These are phyloP conservation scores for Amaranthus palmeri DNA, from an alignment of 148 eudicot species.

Conservation along the genomic window DNA sequence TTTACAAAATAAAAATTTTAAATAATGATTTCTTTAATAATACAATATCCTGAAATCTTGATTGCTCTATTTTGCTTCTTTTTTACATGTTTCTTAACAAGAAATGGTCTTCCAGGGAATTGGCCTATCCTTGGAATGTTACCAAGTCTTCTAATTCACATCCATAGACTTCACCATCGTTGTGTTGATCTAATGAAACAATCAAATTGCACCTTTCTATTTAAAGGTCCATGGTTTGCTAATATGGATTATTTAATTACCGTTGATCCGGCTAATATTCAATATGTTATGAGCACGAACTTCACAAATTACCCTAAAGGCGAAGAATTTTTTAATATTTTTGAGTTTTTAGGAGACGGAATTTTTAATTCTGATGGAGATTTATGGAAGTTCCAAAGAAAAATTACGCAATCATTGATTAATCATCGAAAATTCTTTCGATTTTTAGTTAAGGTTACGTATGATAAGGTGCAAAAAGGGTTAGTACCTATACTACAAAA, in stretches of 20 bases:
- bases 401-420: conserved; percentile 18
- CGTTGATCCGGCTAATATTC: conserved; percentile 27
- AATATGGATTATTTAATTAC: conserved; percentile 31
- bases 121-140: conserved; percentile 34
- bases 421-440: conserved; percentile 24
- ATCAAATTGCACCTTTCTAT: conserved; percentile 16
- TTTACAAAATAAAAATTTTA: too few species aligned
- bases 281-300: conserved; percentile 31
- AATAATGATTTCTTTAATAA: neutral
- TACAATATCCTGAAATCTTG: conserved; percentile 30
- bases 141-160: conserved; percentile 25
- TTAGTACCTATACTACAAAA: conserved; percentile 28
- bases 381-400: conserved; percentile 30
- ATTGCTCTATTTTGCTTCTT: conserved; percentile 26
- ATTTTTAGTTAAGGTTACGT: conserved; percentile 23
- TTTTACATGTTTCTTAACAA: conserved; percentile 29
- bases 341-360: conserved; percentile 31
- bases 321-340: conserved; percentile 23
- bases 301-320: conserved; percentile 33
- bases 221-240: conserved; percentile 32
- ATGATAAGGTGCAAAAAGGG: conserved; percentile 27
- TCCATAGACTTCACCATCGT: conserved; percentile 22
- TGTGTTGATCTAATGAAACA: conserved; percentile 17
- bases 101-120: conserved; percentile 30
- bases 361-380: conserved; percentile 32